phyloP scores from a whole-genome alignment of 768 basidiomycete species.

The Termitomyces bulborhizus region DNA sequence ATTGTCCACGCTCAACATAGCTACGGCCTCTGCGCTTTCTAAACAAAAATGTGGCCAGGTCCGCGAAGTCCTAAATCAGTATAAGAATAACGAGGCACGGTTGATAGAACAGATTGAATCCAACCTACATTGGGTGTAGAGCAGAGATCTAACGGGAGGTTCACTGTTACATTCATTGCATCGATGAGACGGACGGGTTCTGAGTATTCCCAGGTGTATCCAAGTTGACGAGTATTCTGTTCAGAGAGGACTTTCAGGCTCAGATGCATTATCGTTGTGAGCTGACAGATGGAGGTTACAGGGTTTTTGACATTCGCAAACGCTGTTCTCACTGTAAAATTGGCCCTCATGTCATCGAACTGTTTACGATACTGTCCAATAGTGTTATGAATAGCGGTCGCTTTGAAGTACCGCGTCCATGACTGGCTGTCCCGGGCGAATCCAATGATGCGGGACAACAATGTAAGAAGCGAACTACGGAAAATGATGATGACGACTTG shows the following conservation, averaged over 20 bases:
- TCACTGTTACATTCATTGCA: conserved; percentile 5
- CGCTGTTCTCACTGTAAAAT: not conserved
- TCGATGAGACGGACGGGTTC: conserved; percentile 6
- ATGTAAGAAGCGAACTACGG: not conserved
- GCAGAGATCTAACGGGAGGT: conserved; percentile 9
- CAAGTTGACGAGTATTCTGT: not conserved
- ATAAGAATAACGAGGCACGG: not conserved
- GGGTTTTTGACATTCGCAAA: not conserved
- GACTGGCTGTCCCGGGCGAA: not conserved
- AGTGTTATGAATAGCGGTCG: not conserved
- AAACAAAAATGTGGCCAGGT: conserved; percentile 7
- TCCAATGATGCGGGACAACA: not conserved
- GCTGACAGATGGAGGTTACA: not conserved
- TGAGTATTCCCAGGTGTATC: conserved; percentile 4
- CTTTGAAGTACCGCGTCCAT: conserved; percentile 4
- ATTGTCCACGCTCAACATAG: conserved; percentile 3
- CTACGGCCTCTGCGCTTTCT: conserved; percentile 4
- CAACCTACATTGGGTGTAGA: not conserved
- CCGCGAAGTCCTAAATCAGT: conserved; percentile 6
- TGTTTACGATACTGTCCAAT: conserved; percentile 6
- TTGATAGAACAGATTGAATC: not conserved
- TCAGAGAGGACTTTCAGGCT: not conserved
- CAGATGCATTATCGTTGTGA: conserved; percentile 2
- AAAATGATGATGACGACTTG: not conserved
- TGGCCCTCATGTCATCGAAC: not conserved